Conservation (phyloP, 345 rosid species). For the Boechera stricta region DNA sequence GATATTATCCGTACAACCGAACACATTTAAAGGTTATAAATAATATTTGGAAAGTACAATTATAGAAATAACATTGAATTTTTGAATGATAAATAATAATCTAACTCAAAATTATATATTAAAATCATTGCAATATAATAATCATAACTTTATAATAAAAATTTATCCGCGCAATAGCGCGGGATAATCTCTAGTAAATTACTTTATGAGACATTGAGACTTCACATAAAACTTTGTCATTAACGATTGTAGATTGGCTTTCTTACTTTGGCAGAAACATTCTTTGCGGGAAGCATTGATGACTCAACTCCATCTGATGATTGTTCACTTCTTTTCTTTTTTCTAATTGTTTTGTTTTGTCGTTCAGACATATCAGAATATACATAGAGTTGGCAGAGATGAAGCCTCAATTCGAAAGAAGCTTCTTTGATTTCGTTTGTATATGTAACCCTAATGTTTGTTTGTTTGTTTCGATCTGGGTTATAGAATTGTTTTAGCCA, state of each 20-base stretch:
- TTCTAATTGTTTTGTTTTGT: neutral
- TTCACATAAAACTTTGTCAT: neutral
- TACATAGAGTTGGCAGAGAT: neutral
- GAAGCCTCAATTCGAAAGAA: neutral
- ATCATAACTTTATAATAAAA: too few species aligned
- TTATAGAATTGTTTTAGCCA: neutral
- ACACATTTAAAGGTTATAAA: too few species aligned
- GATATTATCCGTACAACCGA: too few species aligned
- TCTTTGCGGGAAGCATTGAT: slow-evolving; percentile 19
- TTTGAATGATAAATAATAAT: too few species aligned
- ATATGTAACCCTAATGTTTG: neutral
- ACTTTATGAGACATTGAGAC: too few species aligned
- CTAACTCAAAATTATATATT: too few species aligned
- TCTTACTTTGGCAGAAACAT: neutral
- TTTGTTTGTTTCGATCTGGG: neutral
- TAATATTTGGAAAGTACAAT: too few species aligned
- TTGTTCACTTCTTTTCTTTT: neutral
- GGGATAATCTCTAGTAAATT: too few species aligned
- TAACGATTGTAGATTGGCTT: neutral
- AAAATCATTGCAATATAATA: too few species aligned
- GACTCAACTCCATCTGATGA: neutral
- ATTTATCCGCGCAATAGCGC: too few species aligned
- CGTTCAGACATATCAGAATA: neutral
- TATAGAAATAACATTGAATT: too few species aligned
- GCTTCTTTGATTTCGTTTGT: neutral